phyloP scores from a whole-genome alignment of 202 grass and related monocot genomes.

The Carex arenaria region DNA sequence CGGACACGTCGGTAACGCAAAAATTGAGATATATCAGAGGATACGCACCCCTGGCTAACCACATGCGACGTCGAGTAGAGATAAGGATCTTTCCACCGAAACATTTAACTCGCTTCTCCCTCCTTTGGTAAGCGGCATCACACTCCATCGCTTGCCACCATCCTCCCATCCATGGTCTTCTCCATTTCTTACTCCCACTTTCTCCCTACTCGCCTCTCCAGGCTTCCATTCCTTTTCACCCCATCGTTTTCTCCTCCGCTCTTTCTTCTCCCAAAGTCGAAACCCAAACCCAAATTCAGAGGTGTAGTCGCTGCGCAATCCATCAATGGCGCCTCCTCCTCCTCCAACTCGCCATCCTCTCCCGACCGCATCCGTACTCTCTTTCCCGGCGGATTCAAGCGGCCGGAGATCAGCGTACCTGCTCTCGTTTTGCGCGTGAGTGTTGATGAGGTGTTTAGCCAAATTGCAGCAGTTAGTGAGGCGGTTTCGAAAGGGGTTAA shows the following conservation, averaged over 20 bases:
- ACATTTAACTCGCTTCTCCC: background rate
- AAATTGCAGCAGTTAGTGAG: constrained; percentile 33
- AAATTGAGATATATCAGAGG: no score
- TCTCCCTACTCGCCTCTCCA: constrained; percentile 30
- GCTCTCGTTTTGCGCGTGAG: constrained; percentile 58
- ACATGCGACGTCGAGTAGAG: background rate
- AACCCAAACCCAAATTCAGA: background rate
- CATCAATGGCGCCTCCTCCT: constrained; percentile 14
- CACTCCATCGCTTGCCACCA: constrained; percentile 19
- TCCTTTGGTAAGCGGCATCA: background rate
- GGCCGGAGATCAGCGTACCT: constrained; percentile 70
- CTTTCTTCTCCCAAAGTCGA: background rate
- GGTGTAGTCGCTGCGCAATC: constrained; percentile 17
- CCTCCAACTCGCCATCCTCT: constrained; percentile 14
- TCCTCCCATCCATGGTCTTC: constrained; percentile 16
- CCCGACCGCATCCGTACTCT: constrained; percentile 60
- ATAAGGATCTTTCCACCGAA: background rate
- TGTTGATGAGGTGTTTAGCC: constrained; percentile 41
- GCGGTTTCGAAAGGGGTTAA: constrained; percentile 52
- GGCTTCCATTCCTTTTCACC: background rate
- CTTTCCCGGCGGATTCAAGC: constrained; percentile 92
- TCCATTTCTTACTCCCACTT: constrained; percentile 3
- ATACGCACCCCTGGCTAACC: background rate
- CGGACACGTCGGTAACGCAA: no score
- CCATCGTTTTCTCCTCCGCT: background rate